Evolutionary conservation across 805 yeast species (phyloP), one percentile per base, ranked within the genome.

Genomic region (Candida insectalens): DNA sequence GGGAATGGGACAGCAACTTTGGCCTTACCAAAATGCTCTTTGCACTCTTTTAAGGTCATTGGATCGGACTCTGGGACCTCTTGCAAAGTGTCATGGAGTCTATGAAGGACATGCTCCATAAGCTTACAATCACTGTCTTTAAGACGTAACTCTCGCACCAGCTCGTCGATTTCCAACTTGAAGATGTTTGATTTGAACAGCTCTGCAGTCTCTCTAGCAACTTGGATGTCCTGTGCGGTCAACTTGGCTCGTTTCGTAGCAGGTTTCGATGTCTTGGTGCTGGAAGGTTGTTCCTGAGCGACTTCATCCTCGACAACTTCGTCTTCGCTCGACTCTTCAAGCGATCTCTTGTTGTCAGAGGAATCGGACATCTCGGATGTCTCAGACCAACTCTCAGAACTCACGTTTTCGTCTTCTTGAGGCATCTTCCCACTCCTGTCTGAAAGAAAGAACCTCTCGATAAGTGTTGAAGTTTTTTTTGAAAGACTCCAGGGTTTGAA

Each of bases 141-240:
- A 27, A 88, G 55, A 45, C 74, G 72, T 27, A 89, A 71, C 56
- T 89, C 97, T 44, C 74, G 72, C 45, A 92, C 62, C 27, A 92
- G 63, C 53, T 88, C 97, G 58, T 88, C 97, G 40, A 92, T 87
- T 61, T 92, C 95, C 37, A 92, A 60, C 56, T 92, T 92, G 75
- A 92, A 89, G 36, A 92, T 87, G 57, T 88, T 92, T 6, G 96
- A 85, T 51, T 88, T 85, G 74, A 88, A 92, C 30, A 89, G 62
- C 55, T 88, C 96, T 1, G 94, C 92, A 1, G 96, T 83, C 55
- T 88, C 96, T 47, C 95, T 71, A 1, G 96, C 95, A 3, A 82
- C 70, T 47, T 89, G 95, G 30, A 89, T 76, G 38, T 92, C 96
- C 45, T 84, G 88, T 0, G 92, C 77, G 0, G 82, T 62, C 17